Evolutionary conservation across 2,329 filamentous ascomycete genomes (phyloP).

Genomic region (Lasiodiplodia citricola): DNA sequence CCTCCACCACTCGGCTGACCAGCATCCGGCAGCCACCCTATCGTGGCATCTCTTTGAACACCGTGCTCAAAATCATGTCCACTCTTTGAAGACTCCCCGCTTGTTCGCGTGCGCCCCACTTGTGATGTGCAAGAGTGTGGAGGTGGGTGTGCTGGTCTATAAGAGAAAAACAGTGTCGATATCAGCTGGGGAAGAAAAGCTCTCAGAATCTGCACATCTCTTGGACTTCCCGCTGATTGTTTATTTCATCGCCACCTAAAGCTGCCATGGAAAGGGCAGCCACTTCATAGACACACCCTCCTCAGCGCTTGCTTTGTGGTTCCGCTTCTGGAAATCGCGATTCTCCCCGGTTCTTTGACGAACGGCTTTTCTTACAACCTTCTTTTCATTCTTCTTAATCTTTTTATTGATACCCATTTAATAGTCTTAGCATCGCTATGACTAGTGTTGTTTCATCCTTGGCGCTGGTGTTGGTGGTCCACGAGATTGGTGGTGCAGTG

Average conservation of each 20-base stretch:
- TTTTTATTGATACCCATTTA: neutral
- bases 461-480: neutral
- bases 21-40: neutral
- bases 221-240: neutral
- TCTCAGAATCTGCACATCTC: neutral
- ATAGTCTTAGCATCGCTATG: neutral
- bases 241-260: neutral
- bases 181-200: neutral
- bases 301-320: neutral
- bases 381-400: neutral
- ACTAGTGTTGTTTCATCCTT: neutral
- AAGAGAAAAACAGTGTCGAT: neutral
- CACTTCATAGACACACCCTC: neutral
- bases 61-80: neutral
- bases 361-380: neutral
- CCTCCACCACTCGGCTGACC: neutral
- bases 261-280: neutral
- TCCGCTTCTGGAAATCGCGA: neutral
- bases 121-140: neutral
- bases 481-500: neutral
- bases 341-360: neutral
- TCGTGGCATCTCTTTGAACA: slow-evolving; percentile 11
- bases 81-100: neutral
- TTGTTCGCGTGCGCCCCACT: slow-evolving; percentile 9
- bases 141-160: neutral